Base-by-base conservation (phyloP, 2,329 filamentous ascomycete genomes). In the Colletotrichum trifolii region DNA sequence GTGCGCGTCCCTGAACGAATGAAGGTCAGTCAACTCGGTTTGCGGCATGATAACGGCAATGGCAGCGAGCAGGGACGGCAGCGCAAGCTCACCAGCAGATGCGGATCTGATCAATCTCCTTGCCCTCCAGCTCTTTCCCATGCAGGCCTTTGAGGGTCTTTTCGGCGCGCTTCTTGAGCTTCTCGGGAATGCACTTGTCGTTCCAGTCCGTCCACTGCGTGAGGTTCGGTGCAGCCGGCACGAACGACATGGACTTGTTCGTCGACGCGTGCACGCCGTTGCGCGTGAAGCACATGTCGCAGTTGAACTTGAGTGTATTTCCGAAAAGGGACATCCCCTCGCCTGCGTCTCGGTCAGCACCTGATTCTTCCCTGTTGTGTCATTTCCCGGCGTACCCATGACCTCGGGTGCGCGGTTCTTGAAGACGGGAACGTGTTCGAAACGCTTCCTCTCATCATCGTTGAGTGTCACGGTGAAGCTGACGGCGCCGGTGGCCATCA, bases 241-340 rank as follows among this genome's bases (percentile, higher is more conserved):
- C 85, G 2, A 83, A 75, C 1, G 86, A 87, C 69, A 89, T 85
- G 53, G 73, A 74, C 65, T 83, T 79, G 2, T 84, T 84, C 2
- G 82, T 83, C 2, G 75, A 58, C 0, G 82, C 80, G 66, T 81
- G 79, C 0, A 74, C 75, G 33, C 80, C 72, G 7, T 80, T 84
- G 71, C 89, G 88, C 45, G 81, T 85, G 70, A 89, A 85, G 59
- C 85, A 87, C 17, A 82, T 80, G 54, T 87, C 81, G 70, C 86
- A 87, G 64, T 87, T 89, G 76, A 88, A 87, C 72, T 90, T 90
- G 64, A 90, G 79, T 2, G 84, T 76, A 1, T 83, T 82, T 38
- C 83, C 76, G 68, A 8, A 83, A 83, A 12, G 79, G 8, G 77
- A 80, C 77, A 81, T 80, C 54, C 77, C 76, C 69, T 81, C 78